A percentile compares a stretch with the other conserved stretches of the same genome.
phyloP scores from a whole-genome alignment of 805 yeast species.

The Zygosaccharomyces pseudorouxii region DNA sequence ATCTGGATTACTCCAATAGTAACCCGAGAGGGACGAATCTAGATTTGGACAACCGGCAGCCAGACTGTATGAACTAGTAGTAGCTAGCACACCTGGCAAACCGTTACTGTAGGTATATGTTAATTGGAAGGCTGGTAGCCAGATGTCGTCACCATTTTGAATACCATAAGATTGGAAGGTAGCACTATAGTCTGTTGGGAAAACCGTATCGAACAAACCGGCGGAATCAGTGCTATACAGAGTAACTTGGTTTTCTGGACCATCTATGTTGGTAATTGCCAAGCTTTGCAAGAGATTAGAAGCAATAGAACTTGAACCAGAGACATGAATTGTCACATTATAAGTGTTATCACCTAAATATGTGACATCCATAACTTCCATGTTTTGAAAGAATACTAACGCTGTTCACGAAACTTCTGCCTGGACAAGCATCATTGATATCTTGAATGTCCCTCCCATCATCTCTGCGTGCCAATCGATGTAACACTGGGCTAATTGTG shows the following conservation, averaged over 20 bases:
- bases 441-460: slow-evolving; percentile 4
- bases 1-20: slow-evolving; percentile 11
- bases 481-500: slow-evolving; percentile 12
- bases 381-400: slow-evolving; percentile 10
- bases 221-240: slow-evolving; percentile 10
- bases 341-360: slow-evolving; percentile 14
- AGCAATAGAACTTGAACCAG: slow-evolving; percentile 15
- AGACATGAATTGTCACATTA: slow-evolving; percentile 20
- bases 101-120: slow-evolving; percentile 19
- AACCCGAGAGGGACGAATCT: slow-evolving; percentile 22
- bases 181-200: slow-evolving; percentile 23
- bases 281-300: slow-evolving; percentile 15
- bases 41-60: slow-evolving; percentile 19
- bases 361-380: slow-evolving; percentile 13
- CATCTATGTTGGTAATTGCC: slow-evolving; percentile 16
- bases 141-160: slow-evolving; percentile 9
- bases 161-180: slow-evolving; percentile 19
- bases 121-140: slow-evolving; percentile 24
- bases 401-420: not conserved
- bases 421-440: not conserved
- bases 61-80: slow-evolving; percentile 16
- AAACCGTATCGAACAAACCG: slow-evolving; percentile 10
- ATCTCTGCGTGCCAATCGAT: slow-evolving; percentile 15
- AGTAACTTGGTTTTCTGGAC: slow-evolving; percentile 17
- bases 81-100: slow-evolving; percentile 13